phyloP scores from a whole-genome alignment of 2,329 filamentous ascomycete species.

The Metarhizium rileyi region DNA sequence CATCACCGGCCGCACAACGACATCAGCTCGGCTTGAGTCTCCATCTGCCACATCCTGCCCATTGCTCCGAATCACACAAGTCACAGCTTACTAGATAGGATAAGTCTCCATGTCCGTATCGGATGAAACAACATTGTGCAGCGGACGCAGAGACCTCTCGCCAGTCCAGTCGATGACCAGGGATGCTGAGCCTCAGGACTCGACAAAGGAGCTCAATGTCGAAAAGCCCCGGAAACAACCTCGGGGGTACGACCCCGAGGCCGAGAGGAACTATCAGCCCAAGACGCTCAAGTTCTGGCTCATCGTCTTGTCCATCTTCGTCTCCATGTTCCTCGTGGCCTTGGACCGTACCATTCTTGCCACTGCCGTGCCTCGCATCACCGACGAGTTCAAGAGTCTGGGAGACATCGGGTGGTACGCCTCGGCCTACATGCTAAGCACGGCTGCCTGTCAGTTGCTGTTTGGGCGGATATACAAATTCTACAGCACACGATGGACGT shows the following conservation, averaged over 20 bases:
- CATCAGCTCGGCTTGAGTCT: too few species aligned
- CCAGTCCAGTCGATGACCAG: background rate
- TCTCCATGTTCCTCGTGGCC: slow-evolving; percentile 48
- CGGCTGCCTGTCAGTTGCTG: slow-evolving; percentile 41
- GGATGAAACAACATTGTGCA: background rate
- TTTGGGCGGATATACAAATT: slow-evolving; percentile 46
- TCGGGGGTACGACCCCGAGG: slow-evolving; percentile 16
- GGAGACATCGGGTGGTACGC: slow-evolving; percentile 57
- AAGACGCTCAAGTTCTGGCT: slow-evolving; percentile 46
- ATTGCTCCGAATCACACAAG: too few species aligned
- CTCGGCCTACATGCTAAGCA: slow-evolving; percentile 51
- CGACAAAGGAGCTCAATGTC: slow-evolving; percentile 6
- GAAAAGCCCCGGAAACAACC: slow-evolving; percentile 10
- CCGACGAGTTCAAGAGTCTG: slow-evolving; percentile 46
- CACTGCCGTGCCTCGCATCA: slow-evolving; percentile 44
- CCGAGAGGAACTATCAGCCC: slow-evolving; percentile 37
- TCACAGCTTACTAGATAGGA: too few species aligned
- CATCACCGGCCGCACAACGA: too few species aligned
- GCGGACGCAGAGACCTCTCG: background rate
- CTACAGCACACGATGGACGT: slow-evolving; percentile 39
- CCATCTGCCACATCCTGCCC: too few species aligned
- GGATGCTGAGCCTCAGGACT: background rate
- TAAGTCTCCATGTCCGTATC: slow-evolving; percentile 1
- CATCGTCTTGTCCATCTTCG: slow-evolving; percentile 41
- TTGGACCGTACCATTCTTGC: slow-evolving; percentile 47